Conservation (phyloP, 768 basidiomycete species). For the Naematelia aurantialba region DNA sequence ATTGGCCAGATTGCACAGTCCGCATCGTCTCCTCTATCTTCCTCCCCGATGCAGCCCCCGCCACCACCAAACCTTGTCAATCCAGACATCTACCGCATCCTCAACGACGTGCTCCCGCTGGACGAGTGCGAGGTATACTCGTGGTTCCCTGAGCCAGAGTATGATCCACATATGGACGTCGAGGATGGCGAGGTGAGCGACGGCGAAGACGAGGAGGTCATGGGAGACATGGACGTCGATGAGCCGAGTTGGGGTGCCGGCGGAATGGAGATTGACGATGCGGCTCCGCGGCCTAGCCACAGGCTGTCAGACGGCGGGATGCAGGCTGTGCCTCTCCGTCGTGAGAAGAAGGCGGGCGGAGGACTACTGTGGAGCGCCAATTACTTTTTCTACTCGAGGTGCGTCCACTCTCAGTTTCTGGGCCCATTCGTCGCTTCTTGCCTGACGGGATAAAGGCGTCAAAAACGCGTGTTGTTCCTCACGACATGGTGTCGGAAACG, state of each 20-base stretch:
- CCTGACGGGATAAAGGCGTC: slow-evolving; percentile 30
- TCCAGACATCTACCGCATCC: slow-evolving; percentile 77
- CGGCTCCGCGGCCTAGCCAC: slow-evolving; percentile 13
- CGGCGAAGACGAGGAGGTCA: slow-evolving; percentile 24
- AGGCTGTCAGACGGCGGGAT: slow-evolving; percentile 11
- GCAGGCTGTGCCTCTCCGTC: slow-evolving; percentile 11
- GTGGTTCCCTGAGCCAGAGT: slow-evolving; percentile 86
- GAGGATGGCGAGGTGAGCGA: slow-evolving; percentile 53
- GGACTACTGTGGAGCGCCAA: slow-evolving; percentile 92
- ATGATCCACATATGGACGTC: slow-evolving; percentile 73
- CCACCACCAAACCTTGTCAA: slow-evolving; percentile 57
- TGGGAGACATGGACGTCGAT: slow-evolving; percentile 26
- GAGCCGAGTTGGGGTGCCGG: slow-evolving; percentile 32
- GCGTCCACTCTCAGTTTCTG: slow-evolving; percentile 56
- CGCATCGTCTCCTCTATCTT: slow-evolving; percentile 11
- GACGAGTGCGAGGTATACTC: slow-evolving; percentile 92
- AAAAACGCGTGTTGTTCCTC: slow-evolving; percentile 84
- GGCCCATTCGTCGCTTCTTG: not conserved
- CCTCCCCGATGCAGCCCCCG: slow-evolving; percentile 6
- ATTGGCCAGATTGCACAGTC: not conserved
- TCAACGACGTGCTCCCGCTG: slow-evolving; percentile 85
- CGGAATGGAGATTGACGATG: slow-evolving; percentile 41
- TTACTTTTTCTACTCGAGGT: slow-evolving; percentile 94
- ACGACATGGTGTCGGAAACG: slow-evolving; percentile 80
- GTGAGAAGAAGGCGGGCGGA: slow-evolving; percentile 51